Conservation (phyloP, 2,329 filamentous ascomycete genomes). For the Ascosphaera apis region DNA sequence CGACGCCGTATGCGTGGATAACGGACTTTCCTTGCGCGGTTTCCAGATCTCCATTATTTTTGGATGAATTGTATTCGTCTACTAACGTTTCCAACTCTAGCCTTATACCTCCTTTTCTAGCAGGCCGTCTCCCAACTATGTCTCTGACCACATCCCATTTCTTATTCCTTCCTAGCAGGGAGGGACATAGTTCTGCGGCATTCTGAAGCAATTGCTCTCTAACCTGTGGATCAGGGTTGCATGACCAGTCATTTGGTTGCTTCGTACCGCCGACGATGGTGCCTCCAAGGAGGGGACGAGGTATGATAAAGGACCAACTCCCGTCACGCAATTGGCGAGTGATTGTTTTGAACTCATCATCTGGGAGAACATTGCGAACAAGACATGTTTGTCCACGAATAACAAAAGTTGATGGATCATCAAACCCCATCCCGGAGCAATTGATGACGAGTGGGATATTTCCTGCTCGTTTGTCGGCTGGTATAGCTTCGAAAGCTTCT, state of each 20-base stretch:
- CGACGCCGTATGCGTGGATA: constrained; percentile 36
- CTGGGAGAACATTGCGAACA: constrained; percentile 19
- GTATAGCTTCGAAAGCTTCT: constrained; percentile 17
- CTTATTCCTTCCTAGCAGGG: constrained; percentile 13
- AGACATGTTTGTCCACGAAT: constrained; percentile 27
- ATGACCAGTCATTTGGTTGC: constrained; percentile 33
- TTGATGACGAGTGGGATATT: constrained; percentile 19
- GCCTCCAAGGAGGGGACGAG: constrained; percentile 36
- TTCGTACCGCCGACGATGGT: constrained; percentile 46
- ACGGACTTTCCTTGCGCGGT: too few relatives aligned
- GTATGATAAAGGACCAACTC: constrained; percentile 38
- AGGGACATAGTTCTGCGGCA: constrained; percentile 19
- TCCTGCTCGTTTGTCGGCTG: constrained; percentile 4
- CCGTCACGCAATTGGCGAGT: constrained; percentile 41
- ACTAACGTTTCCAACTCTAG: constrained; percentile 27
- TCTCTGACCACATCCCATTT: constrained; percentile 19
- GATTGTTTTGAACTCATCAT: constrained; percentile 16
- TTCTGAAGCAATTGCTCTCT: constrained; percentile 25
- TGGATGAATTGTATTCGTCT: constrained; percentile 7
- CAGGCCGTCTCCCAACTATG: constrained; percentile 23
- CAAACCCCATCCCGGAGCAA: constrained; percentile 22
- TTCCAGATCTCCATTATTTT: too few relatives aligned
- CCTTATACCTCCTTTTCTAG: constrained; percentile 25
- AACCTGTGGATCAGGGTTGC: constrained; percentile 24
- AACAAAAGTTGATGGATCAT: constrained; percentile 19